Conservation (phyloP, 331 rosid species). For the Arachis monticola region DNA sequence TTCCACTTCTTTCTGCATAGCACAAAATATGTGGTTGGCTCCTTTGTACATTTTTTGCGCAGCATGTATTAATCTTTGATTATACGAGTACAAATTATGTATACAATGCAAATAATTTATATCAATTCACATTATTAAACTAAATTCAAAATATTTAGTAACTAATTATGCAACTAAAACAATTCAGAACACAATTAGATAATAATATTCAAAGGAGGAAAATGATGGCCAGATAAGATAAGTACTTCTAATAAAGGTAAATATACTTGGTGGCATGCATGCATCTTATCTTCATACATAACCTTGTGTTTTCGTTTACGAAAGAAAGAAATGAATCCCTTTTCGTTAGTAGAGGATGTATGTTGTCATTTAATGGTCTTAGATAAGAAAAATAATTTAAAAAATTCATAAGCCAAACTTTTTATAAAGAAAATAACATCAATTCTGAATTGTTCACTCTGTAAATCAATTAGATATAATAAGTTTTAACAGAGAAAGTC, state of each 20-base stretch:
- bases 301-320: slow-evolving; percentile 26
- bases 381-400: background rate
- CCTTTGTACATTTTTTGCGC: too few relatives aligned
- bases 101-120: too few relatives aligned
- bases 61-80: too few relatives aligned
- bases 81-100: too few relatives aligned
- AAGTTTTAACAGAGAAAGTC: too few relatives aligned
- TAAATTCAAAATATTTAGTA: too few relatives aligned
- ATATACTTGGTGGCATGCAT: slow-evolving; percentile 25
- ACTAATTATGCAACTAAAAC: too few relatives aligned
- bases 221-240: background rate
- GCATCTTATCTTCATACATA: slow-evolving; percentile 25
- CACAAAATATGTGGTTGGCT: too few relatives aligned
- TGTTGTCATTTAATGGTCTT: slow-evolving; percentile 6
- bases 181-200: too few relatives aligned
- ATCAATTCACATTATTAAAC: too few relatives aligned
- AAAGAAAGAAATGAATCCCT: background rate
- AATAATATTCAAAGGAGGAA: too few relatives aligned
- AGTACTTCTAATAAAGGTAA: slow-evolving; percentile 35
- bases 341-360: slow-evolving; percentile 7
- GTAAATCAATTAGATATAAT: background rate
- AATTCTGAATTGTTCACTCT: background rate
- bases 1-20: too few relatives aligned
- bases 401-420: background rate
- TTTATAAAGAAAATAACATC: background rate